Evolutionary conservation across 1,284 basidiomycete species (phyloP).

Genomic region (Fistulina hepatica): DNA sequence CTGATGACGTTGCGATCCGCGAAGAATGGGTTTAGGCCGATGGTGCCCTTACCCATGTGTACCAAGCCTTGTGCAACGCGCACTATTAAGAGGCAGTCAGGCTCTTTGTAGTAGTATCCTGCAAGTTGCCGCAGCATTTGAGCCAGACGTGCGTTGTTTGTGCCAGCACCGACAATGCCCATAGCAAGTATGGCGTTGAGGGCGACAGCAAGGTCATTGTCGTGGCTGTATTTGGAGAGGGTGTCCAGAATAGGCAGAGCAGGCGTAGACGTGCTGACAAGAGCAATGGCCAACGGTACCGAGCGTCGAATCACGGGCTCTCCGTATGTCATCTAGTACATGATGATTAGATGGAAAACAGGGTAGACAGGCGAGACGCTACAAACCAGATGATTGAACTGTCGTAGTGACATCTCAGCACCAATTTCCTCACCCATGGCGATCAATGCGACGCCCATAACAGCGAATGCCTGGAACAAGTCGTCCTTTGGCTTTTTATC

Average conservation of each 20-base stretch:
- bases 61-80: conserved; percentile 94
- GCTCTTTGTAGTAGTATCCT: conserved; percentile 95
- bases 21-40: conserved; percentile 98
- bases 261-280: conserved; percentile 93
- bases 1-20: conserved; percentile 86
- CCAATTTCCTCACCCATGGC: conserved; percentile 99
- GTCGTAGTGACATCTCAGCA: conserved; percentile 90
- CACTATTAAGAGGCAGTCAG: conserved; percentile 95
- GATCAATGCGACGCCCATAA: conserved; percentile 88
- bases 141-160: conserved; percentile 94
- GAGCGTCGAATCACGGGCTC: conserved; percentile 88
- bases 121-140: conserved; percentile 97
- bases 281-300: conserved; percentile 92
- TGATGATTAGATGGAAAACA: conserved; percentile 5
- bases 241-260: conserved; percentile 95
- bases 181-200: conserved; percentile 98
- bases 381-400: conserved; percentile 95
- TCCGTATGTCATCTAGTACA: conserved; percentile 89
- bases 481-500: conserved; percentile 49
- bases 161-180: conserved; percentile 96
- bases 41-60: conserved; percentile 98
- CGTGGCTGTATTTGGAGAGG: conserved; percentile 98
- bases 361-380: conserved; percentile 19
- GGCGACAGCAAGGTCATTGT: conserved; percentile 93
- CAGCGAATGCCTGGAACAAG: conserved; percentile 88